Evolutionary conservation across 495 filamentous ascomycete genomes (phyloP).

Genomic region (Podospora tetraspora): DNA sequence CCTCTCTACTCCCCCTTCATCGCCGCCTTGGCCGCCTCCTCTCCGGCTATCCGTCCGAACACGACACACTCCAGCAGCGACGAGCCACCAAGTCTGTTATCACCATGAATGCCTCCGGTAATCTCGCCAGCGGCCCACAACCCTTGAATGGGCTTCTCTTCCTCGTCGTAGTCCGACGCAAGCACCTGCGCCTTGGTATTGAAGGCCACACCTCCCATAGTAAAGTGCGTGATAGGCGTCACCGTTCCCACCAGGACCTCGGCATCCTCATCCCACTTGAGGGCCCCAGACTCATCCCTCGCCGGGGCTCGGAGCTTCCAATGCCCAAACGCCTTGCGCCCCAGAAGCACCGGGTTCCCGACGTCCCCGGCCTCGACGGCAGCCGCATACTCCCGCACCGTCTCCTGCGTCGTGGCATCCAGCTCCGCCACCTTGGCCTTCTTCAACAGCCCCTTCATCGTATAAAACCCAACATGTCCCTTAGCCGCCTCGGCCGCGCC

Average conservation of each 20-base stretch:
- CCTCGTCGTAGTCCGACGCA: conserved; percentile 23
- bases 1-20: background rate
- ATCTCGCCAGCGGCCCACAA: conserved; percentile 53
- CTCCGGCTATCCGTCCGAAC: conserved; percentile 53
- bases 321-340: conserved; percentile 45
- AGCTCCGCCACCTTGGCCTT: conserved; percentile 50
- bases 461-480: conserved; percentile 54
- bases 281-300: conserved; percentile 19
- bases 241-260: conserved; percentile 51
- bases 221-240: conserved; percentile 58
- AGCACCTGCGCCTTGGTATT: conserved; percentile 41
- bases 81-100: conserved; percentile 49
- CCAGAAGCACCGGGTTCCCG: conserved; percentile 34
- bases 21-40: conserved; percentile 34
- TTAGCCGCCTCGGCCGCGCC: conserved; percentile 45
- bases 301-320: conserved; percentile 40
- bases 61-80: conserved; percentile 54
- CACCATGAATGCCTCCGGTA: conserved; percentile 52
- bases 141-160: conserved; percentile 36
- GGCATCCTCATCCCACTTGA: conserved; percentile 33
- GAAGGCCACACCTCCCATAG: conserved; percentile 52
- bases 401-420: conserved; percentile 30
- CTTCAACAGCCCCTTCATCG: conserved; percentile 51
- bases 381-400: conserved; percentile 44
- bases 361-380: conserved; percentile 26